Evolutionary conservation across 1,284 basidiomycete genomes (phyloP), one percentile per base, ranked within the genome.

Genomic region (Malassezia nana): DNA sequence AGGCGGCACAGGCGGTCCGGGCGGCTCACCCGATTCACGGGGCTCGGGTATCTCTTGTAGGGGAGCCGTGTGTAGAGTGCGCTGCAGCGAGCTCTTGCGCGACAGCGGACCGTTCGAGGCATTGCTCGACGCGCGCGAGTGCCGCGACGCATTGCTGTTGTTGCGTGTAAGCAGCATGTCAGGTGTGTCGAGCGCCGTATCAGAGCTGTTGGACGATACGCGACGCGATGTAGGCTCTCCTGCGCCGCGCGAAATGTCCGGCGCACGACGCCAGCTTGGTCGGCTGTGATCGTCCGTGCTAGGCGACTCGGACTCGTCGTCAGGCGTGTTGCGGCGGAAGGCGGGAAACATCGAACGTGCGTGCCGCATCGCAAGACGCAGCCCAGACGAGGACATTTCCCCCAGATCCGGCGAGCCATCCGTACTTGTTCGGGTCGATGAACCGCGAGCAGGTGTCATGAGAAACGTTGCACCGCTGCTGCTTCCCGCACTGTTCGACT

Each of bases 341-440:
- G 22, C 33, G 8, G 54, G 35, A 39, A 51, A 46, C 32, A 56
- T 41, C 10, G 46, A 28, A 9, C 49, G 41, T 8, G 54, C 54
- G 6, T 56, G 54, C 15, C 54, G 48, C 54, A 56, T 56, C 16
- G 54, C 49, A 15, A 28, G 45, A 6, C 49, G 48, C 26, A 56
- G 28, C 6, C 24, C 49, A 9, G 41, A 22, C 29, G 48, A 24
- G 22, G 39, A 25, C 18, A 16, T 5, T 6, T 24, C 30, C 24
- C 13, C 6, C 24, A 28, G 5, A 5, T 47, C 52, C 0, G 29
- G 40, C 38, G 33, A 18, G 13, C 26, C 40, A 16, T 54, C 52
- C 13, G 24, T 44, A 32, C 50, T 45, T 2, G 12, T 44, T n/a
- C 50, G 39, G 15, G 12, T 4, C n/a, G 43, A 24, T 7, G 40